Evolutionary conservation across 1,139 yeast genomes (phyloP), one percentile per base, ranked within the genome.

Genomic region (Saccharomyces hybrid): DNA sequence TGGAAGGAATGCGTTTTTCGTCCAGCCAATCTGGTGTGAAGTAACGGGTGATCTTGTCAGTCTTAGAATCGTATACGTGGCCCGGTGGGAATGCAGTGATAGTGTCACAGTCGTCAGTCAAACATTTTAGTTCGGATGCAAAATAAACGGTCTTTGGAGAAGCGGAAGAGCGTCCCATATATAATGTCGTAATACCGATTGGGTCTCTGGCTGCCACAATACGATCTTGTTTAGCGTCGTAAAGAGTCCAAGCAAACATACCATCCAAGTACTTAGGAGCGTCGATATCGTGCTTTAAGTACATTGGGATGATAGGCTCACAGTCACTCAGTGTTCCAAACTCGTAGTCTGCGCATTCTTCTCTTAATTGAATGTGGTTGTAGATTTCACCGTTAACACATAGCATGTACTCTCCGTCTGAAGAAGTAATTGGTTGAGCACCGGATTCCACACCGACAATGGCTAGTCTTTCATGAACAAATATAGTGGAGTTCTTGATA

Each of bases 301-400:
- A 88, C 64, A 93, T 77, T 53, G 99, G 99, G 63, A 93, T 89
- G 74, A 93, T 91, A 55, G 96, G 93, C 76, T 93, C 99, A 80
- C 99, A 93, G 75, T 93, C 99, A 49, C 93, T 83, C 64, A 89
- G 80, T 48, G 97, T 88, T 75, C 87, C 82, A 83, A 80, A 93
- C 57, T 78, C 74, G 74, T 91, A 93, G 54, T 81, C 86, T 48
- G 74, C 63, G 69, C 86, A 81, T 74, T 87, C 81, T 54, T 81
- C 82, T 78, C 99, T 85, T 69, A 93, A 72, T 64, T 86, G 78
- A 73, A 91, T 88, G 75, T 93, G 99, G 84, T 93, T 93, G 77
- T 93, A 93, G 69, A 93, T 91, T 76, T 93, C 99, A 65, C 98
- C 99, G 77, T 93, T 93, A 71, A 93, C 99, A 58, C 95, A 83